These are phyloP conservation scores for Cenchrus purpureus DNA, from an alignment of 176 grass and related monocot species.

Conservation along the genomic window DNA sequence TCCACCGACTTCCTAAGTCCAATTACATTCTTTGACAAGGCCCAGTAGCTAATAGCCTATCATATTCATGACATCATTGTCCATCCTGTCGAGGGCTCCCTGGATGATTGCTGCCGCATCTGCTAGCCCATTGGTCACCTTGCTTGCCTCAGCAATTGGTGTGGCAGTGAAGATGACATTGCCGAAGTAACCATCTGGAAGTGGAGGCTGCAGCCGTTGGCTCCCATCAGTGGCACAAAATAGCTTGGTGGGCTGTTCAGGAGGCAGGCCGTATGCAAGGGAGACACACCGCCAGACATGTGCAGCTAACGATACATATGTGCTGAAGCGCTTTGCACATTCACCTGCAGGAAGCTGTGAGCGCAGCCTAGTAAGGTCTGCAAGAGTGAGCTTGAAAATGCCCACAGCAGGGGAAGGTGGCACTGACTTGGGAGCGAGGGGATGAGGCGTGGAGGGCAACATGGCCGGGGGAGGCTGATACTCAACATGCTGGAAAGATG, in stretches of 20 bases:
- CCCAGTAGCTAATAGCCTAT: too few species aligned
- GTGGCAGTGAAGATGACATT: conserved; percentile 87
- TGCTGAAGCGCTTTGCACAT: conserved; percentile 54
- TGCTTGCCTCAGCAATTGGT: conserved; percentile 53
- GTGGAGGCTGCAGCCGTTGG: conserved; percentile 64
- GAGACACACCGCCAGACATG: conserved; percentile 87
- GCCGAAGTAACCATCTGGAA: conserved; percentile 80
- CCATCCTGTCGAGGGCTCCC: conserved; percentile 64
- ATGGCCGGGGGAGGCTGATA: conserved; percentile 82
- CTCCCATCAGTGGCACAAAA: conserved; percentile 78
- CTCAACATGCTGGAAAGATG: conserved; percentile 76
- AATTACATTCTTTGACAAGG: too few species aligned
- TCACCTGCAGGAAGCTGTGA: conserved; percentile 36
- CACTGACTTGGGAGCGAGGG: conserved; percentile 22
- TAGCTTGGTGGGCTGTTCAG: conserved; percentile 81
- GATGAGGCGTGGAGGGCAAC: conserved; percentile 35
- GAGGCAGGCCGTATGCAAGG: conserved; percentile 67
- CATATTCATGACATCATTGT: background rate
- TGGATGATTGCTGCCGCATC: conserved; percentile 58
- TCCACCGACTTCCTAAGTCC: too few species aligned
- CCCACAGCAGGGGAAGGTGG: conserved; percentile 58
- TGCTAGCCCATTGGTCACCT: conserved; percentile 39
- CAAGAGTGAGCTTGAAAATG: conserved; percentile 77
- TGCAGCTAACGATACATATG: conserved; percentile 65
- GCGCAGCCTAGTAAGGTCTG: conserved; percentile 54